Conservation (phyloP, 163 green algal species). For the Picocystis sp. region DNA sequence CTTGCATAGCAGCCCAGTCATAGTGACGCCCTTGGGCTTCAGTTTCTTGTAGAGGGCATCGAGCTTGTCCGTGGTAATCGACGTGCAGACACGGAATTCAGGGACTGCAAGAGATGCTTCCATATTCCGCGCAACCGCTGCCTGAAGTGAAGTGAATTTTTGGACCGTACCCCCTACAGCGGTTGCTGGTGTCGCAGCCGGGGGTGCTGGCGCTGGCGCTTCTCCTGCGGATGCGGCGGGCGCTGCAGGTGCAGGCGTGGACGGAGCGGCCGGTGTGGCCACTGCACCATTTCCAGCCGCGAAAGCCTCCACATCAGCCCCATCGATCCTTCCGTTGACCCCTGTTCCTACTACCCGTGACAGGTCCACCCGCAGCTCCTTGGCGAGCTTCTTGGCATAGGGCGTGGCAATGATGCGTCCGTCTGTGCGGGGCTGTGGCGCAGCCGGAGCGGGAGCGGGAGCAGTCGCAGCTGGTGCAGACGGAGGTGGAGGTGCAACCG, state of each 20-base stretch:
- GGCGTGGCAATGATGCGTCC: conserved; percentile 82
- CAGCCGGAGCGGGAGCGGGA: conserved; percentile 20
- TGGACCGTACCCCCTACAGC: conserved; percentile 50
- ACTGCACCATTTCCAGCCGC: conserved; percentile 19
- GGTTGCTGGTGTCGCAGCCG: conserved; percentile 9
- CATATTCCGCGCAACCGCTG: conserved; percentile 87
- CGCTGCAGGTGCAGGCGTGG: conserved; percentile 5
- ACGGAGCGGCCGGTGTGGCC: conserved; percentile 11
- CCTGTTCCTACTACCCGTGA: conserved; percentile 58
- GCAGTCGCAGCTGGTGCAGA: conserved; percentile 22
- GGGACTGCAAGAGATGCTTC: conserved; percentile 71
- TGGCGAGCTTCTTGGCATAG: conserved; percentile 96
- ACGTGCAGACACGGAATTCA: conserved; percentile 84
- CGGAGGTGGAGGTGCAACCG: conserved; percentile 24
- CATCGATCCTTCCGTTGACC: conserved; percentile 72
- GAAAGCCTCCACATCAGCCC: conserved; percentile 58
- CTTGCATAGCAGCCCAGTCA: conserved; percentile 92
- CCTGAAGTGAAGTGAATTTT: conserved; percentile 78
- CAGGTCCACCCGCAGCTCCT: conserved; percentile 80
- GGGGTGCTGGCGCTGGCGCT: conserved; percentile 10
- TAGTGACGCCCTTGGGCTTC: conserved; percentile 92
- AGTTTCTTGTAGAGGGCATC: conserved; percentile 86
- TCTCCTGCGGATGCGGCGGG: conserved; percentile 7
- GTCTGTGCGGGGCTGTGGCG: conserved; percentile 30
- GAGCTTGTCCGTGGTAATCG: conserved; percentile 80